phyloP scores from a whole-genome alignment of 495 filamentous ascomycete genomes.

The Talaromyces proteolyticus region DNA sequence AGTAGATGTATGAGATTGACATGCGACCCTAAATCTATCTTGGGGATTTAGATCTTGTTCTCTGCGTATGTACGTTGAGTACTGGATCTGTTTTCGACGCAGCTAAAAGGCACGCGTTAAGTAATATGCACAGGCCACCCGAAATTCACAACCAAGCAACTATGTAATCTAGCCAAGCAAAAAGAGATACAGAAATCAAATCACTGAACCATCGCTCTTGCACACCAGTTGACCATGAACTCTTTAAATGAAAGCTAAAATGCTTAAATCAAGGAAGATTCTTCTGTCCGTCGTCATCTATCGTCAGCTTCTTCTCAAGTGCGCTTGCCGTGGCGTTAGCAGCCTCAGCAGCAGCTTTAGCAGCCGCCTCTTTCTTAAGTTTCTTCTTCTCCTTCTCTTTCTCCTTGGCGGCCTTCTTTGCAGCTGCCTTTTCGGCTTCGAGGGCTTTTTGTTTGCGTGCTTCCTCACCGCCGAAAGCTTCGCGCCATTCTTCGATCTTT shows the following conservation, averaged over 20 bases:
- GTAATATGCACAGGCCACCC: too few species aligned
- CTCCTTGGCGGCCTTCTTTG: constrained; percentile 11
- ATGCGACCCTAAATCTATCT: too few species aligned
- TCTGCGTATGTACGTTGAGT: too few species aligned
- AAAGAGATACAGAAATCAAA: too few species aligned
- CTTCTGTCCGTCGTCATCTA: constrained; percentile 8
- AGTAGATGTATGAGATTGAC: too few species aligned
- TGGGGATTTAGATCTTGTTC: too few species aligned
- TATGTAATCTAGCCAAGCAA: too few species aligned
- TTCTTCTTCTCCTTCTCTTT: constrained; percentile 10
- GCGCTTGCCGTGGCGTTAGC: not conserved
- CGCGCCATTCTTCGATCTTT: constrained; percentile 14
- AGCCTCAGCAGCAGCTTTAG: not conserved
- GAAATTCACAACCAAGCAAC: not conserved
- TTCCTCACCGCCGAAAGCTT: constrained; percentile 11
- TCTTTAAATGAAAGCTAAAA: not conserved
- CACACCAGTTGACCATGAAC: not conserved
- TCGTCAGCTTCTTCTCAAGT: constrained; percentile 7
- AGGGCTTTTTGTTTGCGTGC: constrained; percentile 2
- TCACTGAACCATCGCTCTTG: too few species aligned
- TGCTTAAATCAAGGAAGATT: not conserved
- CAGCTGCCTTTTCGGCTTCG: constrained; percentile 9
- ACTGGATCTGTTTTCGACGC: too few species aligned
- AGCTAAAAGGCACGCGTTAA: too few species aligned
- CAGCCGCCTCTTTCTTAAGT: constrained; percentile 5